These are phyloP conservation scores for Dictyophora rubrovolvata DNA, from an alignment of 768 basidiomycete species.

Conservation along the genomic window DNA sequence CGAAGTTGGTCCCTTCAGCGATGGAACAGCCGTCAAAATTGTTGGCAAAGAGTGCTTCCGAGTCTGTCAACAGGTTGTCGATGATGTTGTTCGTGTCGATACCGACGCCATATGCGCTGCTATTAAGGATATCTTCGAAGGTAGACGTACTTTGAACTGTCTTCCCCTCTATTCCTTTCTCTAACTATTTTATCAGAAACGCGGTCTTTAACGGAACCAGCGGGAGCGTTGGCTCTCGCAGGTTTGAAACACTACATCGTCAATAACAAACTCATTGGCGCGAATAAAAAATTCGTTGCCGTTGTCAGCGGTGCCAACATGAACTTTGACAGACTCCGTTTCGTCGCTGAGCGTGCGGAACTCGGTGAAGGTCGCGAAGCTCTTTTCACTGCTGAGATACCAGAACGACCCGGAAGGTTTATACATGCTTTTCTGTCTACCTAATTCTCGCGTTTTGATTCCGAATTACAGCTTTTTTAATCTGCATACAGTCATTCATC, in stretches of 20 bases:
- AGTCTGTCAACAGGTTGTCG: conserved; percentile 76
- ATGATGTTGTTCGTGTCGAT: conserved; percentile 73
- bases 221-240: conserved; percentile 87
- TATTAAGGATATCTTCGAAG: conserved; percentile 98
- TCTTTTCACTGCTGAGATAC: conserved; percentile 86
- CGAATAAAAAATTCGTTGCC: conserved; percentile 81
- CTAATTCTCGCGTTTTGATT: background rate
- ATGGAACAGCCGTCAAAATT: conserved; percentile 93
- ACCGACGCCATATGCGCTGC: conserved; percentile 98
- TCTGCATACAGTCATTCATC: conserved; percentile 79
- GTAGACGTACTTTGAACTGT: conserved; percentile 29
- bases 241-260: conserved; percentile 83
- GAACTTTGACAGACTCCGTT: conserved; percentile 95
- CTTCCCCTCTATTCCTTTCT: conserved; percentile 4
- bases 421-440: conserved; percentile 14
- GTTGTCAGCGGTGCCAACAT: conserved; percentile 96
- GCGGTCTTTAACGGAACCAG: conserved; percentile 90
- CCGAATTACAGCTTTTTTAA: conserved; percentile 60
- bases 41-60: conserved; percentile 94
- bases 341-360: conserved; percentile 98
- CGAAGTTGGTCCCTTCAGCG: conserved; percentile 94
- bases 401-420: conserved; percentile 85
- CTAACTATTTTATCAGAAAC: conserved; percentile 51
- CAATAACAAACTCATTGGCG: conserved; percentile 70
- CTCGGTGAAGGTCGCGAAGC: conserved; percentile 94